These are phyloP conservation scores for Batrachochytrium dendrobatidis DNA, from an alignment of 371 early-diverging fungal genomes.

Conservation along the genomic window DNA sequence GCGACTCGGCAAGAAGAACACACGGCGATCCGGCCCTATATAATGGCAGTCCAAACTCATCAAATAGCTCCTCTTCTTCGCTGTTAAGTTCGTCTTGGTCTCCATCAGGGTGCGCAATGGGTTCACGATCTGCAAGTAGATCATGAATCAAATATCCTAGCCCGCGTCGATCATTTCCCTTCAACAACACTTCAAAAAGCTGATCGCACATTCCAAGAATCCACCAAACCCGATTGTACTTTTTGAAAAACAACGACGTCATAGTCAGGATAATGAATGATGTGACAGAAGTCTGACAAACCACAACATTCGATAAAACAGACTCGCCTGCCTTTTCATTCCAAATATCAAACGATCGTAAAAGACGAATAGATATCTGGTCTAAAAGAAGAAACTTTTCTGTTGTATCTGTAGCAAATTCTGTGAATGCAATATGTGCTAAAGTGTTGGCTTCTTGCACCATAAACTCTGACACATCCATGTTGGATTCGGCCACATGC, in stretches of 20 bases:
- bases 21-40: background rate
- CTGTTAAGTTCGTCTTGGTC: slow-evolving; percentile 14
- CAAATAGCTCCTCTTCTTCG: slow-evolving; percentile 3
- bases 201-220: slow-evolving; percentile 32
- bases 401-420: background rate
- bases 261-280: slow-evolving; percentile 25
- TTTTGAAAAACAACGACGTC: slow-evolving; percentile 11
- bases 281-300: slow-evolving; percentile 28
- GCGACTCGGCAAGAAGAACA: slow-evolving; percentile 9
- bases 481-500: slow-evolving; percentile 4
- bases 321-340: slow-evolving; percentile 15
- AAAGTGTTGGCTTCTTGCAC: slow-evolving; percentile 24
- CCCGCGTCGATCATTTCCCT: slow-evolving; percentile 21
- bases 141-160: slow-evolving; percentile 29
- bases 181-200: slow-evolving; percentile 36
- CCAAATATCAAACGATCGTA: slow-evolving; percentile 33
- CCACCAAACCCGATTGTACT: slow-evolving; percentile 29
- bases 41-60: slow-evolving; percentile 11
- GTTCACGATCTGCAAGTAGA: slow-evolving; percentile 19
- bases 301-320: background rate
- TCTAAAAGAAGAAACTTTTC: background rate
- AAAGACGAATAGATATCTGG: slow-evolving; percentile 11
- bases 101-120: slow-evolving; percentile 21
- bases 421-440: slow-evolving; percentile 19
- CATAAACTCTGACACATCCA: slow-evolving; percentile 13